Percentiles rank a stretch among this genome's conserved stretches.
phyloP scores from a whole-genome alignment of 805 yeast species.

The Sporopachydermia quercuum region DNA sequence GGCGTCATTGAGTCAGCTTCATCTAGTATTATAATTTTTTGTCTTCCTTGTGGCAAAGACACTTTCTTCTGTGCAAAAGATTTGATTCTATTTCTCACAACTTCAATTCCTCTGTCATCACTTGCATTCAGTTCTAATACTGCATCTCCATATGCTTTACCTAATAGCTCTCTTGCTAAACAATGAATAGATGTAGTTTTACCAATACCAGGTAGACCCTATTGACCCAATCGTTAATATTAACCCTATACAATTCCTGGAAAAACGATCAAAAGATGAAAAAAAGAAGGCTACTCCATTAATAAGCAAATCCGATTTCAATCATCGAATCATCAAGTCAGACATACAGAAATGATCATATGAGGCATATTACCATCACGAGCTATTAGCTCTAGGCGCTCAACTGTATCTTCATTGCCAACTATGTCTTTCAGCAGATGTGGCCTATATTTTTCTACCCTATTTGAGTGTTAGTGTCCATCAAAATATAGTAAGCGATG shows the following conservation, averaged over 20 bases:
- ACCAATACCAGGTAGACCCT: constrained; percentile 91
- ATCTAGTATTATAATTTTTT: constrained; percentile 83
- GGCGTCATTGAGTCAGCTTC: constrained; percentile 97
- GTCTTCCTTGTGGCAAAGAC: constrained; percentile 73
- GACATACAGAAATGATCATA: constrained; percentile 55
- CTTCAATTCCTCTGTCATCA: constrained; percentile 96
- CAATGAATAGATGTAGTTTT: constrained; percentile 91
- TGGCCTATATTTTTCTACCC: constrained; percentile 98
- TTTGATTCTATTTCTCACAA: constrained; percentile 85
- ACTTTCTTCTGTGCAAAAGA: constrained; percentile 94
- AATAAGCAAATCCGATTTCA: not conserved
- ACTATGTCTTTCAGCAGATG: constrained; percentile 66
- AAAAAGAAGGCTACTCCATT: not conserved
- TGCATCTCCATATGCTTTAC: constrained; percentile 58
- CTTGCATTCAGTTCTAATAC: constrained; percentile 87
- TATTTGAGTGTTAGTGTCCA: not conserved
- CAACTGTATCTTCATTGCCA: constrained; percentile 85
- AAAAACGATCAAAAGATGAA: no score
- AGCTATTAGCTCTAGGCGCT: constrained; percentile 70
- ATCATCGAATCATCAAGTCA: no score
- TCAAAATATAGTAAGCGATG: constrained; percentile 9
- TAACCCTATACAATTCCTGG: no score
- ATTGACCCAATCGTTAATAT: no score
- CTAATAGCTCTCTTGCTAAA: constrained; percentile 72
- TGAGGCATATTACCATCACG: constrained; percentile 95